These are phyloP conservation scores for Paecilomyces sp. DNA, from an alignment of 2,329 filamentous ascomycete genomes.

Conservation along the genomic window DNA sequence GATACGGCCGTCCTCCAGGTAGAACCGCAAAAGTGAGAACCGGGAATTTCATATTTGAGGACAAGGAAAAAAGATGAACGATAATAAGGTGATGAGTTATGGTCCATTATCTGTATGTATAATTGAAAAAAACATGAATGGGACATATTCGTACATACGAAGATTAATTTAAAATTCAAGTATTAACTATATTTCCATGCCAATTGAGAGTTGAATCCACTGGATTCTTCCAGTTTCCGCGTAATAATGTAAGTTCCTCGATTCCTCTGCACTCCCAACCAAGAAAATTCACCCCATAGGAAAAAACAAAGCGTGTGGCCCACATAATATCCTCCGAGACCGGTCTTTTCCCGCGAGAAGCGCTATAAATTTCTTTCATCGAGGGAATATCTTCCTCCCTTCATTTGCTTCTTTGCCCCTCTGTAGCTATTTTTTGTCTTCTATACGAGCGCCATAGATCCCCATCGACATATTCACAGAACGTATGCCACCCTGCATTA, in stretches of 20 bases:
- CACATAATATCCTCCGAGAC: not conserved
- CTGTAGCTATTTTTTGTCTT: not conserved
- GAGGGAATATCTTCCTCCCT: not conserved
- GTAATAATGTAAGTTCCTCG: not conserved
- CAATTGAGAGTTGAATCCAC: not conserved
- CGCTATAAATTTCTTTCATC: not conserved
- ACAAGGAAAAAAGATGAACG: not conserved
- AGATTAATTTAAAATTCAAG: not conserved
- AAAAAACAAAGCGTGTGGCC: not conserved
- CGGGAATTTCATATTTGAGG: not conserved
- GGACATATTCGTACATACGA: not conserved
- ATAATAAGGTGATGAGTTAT: not conserved
- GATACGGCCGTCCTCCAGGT: not conserved
- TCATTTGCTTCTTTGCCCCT: not conserved
- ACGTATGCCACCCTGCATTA: not conserved
- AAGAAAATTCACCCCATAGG: not conserved
- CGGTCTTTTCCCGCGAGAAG: not conserved
- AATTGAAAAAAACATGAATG: not conserved
- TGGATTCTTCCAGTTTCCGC: not conserved
- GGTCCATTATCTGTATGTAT: not conserved
- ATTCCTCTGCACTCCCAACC: not conserved
- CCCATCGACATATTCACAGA: not conserved
- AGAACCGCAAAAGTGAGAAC: not conserved
- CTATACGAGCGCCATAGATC: not conserved
- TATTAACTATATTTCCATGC: not conserved